Conservation (phyloP, 495 filamentous ascomycete genomes). For the Penicillium canescens region DNA sequence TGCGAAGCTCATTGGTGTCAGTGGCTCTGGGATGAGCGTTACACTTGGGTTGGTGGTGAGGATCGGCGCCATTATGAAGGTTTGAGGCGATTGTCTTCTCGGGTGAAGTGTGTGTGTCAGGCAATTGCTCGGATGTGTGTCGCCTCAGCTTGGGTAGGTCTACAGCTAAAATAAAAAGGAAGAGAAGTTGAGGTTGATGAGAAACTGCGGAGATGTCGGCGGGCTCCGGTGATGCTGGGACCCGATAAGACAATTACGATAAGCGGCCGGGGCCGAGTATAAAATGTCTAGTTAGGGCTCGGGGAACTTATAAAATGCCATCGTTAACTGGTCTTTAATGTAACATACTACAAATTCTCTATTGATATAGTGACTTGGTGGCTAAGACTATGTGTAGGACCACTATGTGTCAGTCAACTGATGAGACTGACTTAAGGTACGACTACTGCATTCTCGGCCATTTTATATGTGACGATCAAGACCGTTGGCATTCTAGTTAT, state of each 20-base stretch:
- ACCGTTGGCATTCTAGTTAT: too few species aligned
- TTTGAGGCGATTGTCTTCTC: background rate
- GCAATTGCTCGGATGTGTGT: background rate
- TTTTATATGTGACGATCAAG: too few species aligned
- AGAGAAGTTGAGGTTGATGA: background rate
- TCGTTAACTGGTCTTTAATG: too few species aligned
- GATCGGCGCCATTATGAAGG: slow-evolving; percentile 26
- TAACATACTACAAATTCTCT: too few species aligned
- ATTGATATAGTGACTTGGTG: too few species aligned
- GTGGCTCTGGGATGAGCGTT: slow-evolving; percentile 53
- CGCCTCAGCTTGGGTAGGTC: background rate
- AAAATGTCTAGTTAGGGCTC: background rate
- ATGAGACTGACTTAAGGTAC: too few species aligned
- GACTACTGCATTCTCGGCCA: too few species aligned
- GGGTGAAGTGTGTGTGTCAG: background rate
- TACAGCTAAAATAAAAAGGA: background rate
- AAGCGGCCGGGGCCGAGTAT: background rate
- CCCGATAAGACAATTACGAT: background rate
- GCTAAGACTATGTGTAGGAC: too few species aligned
- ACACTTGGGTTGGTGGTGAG: slow-evolving; percentile 33
- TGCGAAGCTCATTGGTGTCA: slow-evolving; percentile 67
- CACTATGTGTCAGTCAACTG: too few species aligned
- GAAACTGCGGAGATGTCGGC: slow-evolving; percentile 9
- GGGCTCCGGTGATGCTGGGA: slow-evolving; percentile 3
- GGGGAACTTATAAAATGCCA: background rate